These are phyloP conservation scores for Alternaria atra DNA, from an alignment of 2,329 filamentous ascomycete genomes.

Conservation along the genomic window DNA sequence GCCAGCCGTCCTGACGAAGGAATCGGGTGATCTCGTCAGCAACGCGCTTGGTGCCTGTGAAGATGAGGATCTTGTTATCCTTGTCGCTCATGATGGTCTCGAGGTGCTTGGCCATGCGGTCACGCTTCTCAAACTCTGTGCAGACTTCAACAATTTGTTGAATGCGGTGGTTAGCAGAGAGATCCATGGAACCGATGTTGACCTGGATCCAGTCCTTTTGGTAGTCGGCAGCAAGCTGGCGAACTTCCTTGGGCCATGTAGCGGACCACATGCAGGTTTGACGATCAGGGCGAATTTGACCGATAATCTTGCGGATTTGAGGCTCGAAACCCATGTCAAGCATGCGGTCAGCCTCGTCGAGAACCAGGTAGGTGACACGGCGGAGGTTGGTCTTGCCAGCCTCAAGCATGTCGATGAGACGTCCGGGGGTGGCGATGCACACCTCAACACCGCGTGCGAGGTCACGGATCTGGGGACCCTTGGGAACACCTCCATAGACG, in stretches of 20 bases:
- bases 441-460: constrained; percentile 95
- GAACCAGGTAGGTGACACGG: constrained; percentile 96
- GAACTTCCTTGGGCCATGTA: constrained; percentile 98
- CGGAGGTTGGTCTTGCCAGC: constrained; percentile 97
- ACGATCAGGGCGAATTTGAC: constrained; percentile 96
- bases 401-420: constrained; percentile 98
- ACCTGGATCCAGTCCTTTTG: constrained; percentile 97
- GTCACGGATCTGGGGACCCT: constrained; percentile 95
- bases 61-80: constrained; percentile 93
- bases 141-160: constrained; percentile 98
- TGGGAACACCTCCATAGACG: constrained; percentile 98
- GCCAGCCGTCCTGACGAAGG: constrained; percentile 97
- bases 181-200: constrained; percentile 95
- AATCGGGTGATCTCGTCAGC: constrained; percentile 98
- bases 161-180: constrained; percentile 97
- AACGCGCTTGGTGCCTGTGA: constrained; percentile 86
- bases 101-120: constrained; percentile 95
- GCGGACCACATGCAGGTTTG: constrained; percentile 99
- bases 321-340: constrained; percentile 99
- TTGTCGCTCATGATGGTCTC: constrained; percentile 98
- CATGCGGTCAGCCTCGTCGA: constrained; percentile 99
- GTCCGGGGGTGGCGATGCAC: constrained; percentile 96
- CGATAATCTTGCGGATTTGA: constrained; percentile 98
- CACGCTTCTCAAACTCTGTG: constrained; percentile 96
- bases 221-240: constrained; percentile 89